phyloP scores from a whole-genome alignment of 2,329 filamentous ascomycete species.

The Aspergillus fischeri region DNA sequence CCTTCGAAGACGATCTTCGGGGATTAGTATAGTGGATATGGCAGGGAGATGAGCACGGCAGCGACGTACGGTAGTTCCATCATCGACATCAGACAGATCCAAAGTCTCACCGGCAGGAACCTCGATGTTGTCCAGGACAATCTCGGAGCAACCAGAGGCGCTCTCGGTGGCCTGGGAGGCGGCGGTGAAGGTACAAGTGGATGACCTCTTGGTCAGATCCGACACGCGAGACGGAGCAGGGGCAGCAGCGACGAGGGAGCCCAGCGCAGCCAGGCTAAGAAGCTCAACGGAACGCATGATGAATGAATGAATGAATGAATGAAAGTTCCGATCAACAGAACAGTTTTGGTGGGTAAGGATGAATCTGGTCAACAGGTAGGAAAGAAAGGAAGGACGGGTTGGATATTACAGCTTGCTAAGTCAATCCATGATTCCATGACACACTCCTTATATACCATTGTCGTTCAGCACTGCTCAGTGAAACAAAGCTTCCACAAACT shows the following conservation, averaged over 20 bases:
- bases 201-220: constrained; percentile 23
- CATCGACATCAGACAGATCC: constrained; percentile 52
- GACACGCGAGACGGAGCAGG: constrained; percentile 20
- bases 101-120: constrained; percentile 58
- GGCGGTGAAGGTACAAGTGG: constrained; percentile 55
- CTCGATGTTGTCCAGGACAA: constrained; percentile 50
- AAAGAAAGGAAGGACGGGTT: constrained; percentile 1
- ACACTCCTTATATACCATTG: background rate
- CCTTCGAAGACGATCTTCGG: constrained; percentile 58
- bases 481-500: background rate
- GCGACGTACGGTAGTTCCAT: constrained; percentile 45
- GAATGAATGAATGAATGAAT: constrained; percentile 1
- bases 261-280: constrained; percentile 13
- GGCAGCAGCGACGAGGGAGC: constrained; percentile 18
- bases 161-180: constrained; percentile 46
- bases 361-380: background rate
- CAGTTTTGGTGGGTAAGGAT: background rate
- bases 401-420: too few species aligned
- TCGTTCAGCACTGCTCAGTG: background rate
- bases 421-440: too few species aligned
- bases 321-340: constrained; percentile 14
- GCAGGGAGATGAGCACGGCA: constrained; percentile 3
- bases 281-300: constrained; percentile 21
- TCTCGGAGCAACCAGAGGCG: constrained; percentile 52
- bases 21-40: background rate